A percentile compares a stretch with the other conserved stretches of the same genome.
Conservation (phyloP, 2,329 filamentous ascomycete genomes). For the Fragosphaeria purpurea region DNA sequence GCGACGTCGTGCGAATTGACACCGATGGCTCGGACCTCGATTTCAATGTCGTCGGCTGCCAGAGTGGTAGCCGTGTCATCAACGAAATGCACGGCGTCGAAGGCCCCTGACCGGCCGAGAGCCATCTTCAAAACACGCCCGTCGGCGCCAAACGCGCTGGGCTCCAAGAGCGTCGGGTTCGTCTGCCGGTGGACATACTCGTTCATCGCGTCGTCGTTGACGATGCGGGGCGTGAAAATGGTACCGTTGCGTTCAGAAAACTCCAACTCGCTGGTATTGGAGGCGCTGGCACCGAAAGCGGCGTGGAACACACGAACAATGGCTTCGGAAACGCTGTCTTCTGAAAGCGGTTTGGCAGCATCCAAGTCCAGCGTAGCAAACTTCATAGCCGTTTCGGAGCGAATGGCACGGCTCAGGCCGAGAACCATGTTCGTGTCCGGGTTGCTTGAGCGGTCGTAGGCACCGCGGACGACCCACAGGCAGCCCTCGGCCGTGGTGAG, state of each 20-base stretch:
- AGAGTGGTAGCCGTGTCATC: constrained; percentile 25
- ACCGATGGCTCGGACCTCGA: constrained; percentile 32
- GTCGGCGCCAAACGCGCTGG: constrained; percentile 29
- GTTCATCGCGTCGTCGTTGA: constrained; percentile 31
- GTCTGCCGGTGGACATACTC: constrained; percentile 33
- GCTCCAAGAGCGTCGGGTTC: constrained; percentile 26
- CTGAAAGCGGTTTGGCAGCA: constrained; percentile 16
- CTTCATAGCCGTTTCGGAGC: constrained; percentile 34
- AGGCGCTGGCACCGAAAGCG: constrained; percentile 23
- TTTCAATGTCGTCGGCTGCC: constrained; percentile 28
- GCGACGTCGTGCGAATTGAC: constrained; percentile 36
- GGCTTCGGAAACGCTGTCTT: constrained; percentile 15
- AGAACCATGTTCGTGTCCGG: constrained; percentile 34
- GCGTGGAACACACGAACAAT: constrained; percentile 25
- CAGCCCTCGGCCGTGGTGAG: constrained; percentile 25
- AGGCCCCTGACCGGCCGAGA: constrained; percentile 27
- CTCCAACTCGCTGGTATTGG: constrained; percentile 29
- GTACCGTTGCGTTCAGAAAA: constrained; percentile 29
- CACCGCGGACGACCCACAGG: constrained; percentile 31
- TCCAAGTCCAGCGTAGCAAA: constrained; percentile 38
- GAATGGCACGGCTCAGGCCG: constrained; percentile 34
- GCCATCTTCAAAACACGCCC: constrained; percentile 26
- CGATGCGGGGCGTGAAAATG: constrained; percentile 29
- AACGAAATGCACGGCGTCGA: constrained; percentile 30
- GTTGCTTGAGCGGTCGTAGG: constrained; percentile 25